phyloP scores from a whole-genome alignment of 352 stramenopile species.

The Phytophthora melonis region DNA sequence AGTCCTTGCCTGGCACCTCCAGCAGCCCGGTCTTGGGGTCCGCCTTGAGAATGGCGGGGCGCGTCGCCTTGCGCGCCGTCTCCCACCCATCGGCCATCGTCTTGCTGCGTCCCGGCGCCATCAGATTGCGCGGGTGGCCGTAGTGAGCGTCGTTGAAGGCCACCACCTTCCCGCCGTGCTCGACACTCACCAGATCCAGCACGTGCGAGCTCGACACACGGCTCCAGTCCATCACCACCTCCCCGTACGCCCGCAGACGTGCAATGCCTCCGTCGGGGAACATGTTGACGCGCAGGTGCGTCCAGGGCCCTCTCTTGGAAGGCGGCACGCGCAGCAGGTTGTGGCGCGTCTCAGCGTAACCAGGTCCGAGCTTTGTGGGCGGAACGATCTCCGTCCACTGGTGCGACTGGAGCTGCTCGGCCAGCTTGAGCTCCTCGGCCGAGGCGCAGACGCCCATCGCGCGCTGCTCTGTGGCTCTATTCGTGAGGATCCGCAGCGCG shows the following conservation, averaged over 20 bases:
- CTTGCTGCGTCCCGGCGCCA: constrained; percentile 84
- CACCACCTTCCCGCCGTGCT: constrained; percentile 88
- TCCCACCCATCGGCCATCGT: constrained; percentile 96
- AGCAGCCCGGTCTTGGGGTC: constrained; percentile 58
- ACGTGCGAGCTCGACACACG: constrained; percentile 55
- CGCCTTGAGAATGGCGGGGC: constrained; percentile 74
- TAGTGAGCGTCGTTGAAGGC: constrained; percentile 96
- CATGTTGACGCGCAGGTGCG: constrained; percentile 93
- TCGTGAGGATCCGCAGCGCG: constrained; percentile 51
- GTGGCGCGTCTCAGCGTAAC: constrained; percentile 89
- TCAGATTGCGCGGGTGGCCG: constrained; percentile 93
- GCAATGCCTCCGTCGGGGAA: constrained; percentile 95
- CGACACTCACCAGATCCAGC: constrained; percentile 88
- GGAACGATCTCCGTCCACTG: constrained; percentile 78
- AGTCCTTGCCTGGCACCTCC: constrained; percentile 90
- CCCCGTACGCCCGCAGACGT: constrained; percentile 86
- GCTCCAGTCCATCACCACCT: constrained; percentile 74
- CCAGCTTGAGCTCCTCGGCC: constrained; percentile 47
- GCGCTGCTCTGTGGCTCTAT: constrained; percentile 51
- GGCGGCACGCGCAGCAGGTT: constrained; percentile 79
- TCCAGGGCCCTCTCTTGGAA: constrained; percentile 65
- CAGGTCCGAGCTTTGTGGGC: constrained; percentile 56
- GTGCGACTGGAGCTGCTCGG: constrained; percentile 58
- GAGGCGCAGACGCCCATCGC: constrained; percentile 65
- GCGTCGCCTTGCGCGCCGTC: constrained; percentile 91